Evolutionary conservation across 176 grass and related monocot genomes (phyloP).

Genomic region (Coix lacrymajobi): DNA sequence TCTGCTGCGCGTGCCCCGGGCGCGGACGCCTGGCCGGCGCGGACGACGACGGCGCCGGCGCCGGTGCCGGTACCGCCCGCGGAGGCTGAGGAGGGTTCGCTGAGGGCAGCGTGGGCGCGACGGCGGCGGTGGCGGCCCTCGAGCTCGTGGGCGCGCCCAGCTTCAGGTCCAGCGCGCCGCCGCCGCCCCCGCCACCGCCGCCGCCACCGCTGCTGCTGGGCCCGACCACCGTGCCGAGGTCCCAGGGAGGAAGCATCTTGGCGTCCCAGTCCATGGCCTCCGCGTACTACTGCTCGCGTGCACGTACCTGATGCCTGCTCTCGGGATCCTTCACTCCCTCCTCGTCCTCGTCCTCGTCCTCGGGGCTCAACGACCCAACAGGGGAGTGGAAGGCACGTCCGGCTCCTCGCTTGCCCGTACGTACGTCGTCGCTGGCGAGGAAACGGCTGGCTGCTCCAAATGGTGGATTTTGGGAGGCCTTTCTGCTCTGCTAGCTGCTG

Average conservation of each 20-base stretch:
- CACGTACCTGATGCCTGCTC: not conserved
- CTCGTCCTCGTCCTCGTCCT: too few species aligned
- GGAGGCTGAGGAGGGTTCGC: not conserved
- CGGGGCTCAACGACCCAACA: not conserved
- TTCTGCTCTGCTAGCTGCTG: not conserved
- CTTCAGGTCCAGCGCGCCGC: constrained; percentile 60
- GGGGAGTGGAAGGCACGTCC: too few species aligned
- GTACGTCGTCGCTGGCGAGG: not conserved
- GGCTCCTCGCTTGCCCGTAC: not conserved
- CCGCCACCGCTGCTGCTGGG: not conserved
- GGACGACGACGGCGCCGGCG: not conserved
- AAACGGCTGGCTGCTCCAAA: not conserved
- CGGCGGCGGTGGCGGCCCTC: not conserved
- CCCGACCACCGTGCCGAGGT: constrained; percentile 54
- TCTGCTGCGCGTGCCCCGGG: constrained; percentile 28
- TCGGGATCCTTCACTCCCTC: not conserved
- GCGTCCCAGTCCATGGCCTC: constrained; percentile 81
- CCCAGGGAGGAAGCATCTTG: constrained; percentile 65
- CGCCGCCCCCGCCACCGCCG: not conserved
- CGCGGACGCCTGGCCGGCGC: constrained; percentile 40
- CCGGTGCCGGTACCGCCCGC: not conserved
- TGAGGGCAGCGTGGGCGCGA: not conserved
- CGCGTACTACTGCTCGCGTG: too few species aligned
- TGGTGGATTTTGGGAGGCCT: not conserved
- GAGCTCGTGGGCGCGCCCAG: constrained; percentile 57